These are phyloP conservation scores for Butyriboletus loyo DNA, from an alignment of 768 basidiomycete species.

Conservation along the genomic window DNA sequence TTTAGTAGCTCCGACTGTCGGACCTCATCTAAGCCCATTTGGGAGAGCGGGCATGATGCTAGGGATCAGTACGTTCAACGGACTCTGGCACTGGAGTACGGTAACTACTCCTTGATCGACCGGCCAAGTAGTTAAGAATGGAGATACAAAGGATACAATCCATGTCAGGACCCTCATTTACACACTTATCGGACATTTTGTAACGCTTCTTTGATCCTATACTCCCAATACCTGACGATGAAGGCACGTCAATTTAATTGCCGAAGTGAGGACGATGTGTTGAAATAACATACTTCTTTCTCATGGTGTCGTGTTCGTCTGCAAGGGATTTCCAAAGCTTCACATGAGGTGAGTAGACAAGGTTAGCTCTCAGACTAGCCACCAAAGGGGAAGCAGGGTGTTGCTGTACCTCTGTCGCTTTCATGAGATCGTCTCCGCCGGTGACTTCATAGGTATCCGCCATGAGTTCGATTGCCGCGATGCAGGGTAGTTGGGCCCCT, in stretches of 20 bases:
- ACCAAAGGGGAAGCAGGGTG: background rate
- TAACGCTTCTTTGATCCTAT: constrained; percentile 57
- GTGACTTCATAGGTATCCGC: constrained; percentile 70
- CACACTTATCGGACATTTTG: constrained; percentile 23
- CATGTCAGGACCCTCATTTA: constrained; percentile 1
- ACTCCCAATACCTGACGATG: constrained; percentile 67
- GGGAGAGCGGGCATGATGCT: background rate
- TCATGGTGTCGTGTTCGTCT: constrained; percentile 66
- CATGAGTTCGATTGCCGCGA: constrained; percentile 79
- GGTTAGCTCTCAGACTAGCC: constrained; percentile 4
- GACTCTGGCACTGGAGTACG: background rate
- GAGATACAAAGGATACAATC: constrained; percentile 8
- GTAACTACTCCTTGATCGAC: background rate
- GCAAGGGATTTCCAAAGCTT: constrained; percentile 74
- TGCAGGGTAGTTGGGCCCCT: constrained; percentile 71
- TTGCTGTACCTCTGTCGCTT: constrained; percentile 47
- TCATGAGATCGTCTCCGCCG: constrained; percentile 45
- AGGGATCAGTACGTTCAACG: background rate
- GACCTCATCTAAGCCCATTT: background rate
- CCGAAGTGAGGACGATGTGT: constrained; percentile 5
- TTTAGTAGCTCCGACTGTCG: constrained; percentile 12
- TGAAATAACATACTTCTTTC: constrained; percentile 59
- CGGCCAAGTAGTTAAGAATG: background rate
- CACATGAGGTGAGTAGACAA: constrained; percentile 9
- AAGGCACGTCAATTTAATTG: constrained; percentile 26